A percentile compares a stretch with the other conserved stretches of the same genome.
These are phyloP conservation scores for Penicillium diatomitis DNA, from an alignment of 495 filamentous ascomycete genomes.

Conservation along the genomic window DNA sequence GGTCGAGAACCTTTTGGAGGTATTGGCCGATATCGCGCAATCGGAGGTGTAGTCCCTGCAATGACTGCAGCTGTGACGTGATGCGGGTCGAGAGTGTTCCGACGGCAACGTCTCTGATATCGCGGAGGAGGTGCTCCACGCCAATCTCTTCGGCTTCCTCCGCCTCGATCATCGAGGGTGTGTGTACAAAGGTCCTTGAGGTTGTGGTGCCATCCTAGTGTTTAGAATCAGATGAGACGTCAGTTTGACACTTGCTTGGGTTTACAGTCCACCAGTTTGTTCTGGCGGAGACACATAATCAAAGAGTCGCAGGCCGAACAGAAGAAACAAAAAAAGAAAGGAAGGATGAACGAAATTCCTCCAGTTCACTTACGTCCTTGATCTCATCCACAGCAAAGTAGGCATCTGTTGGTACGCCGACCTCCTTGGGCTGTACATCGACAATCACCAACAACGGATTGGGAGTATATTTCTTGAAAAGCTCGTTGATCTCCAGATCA, in stretches of 20 bases:
- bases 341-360: too few species aligned
- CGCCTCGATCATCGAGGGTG: constrained; percentile 97
- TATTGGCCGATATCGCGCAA: constrained; percentile 93
- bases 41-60: constrained; percentile 92
- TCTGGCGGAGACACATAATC: too few species aligned
- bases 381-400: constrained; percentile 99
- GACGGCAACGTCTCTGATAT: constrained; percentile 95
- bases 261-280: too few species aligned
- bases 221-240: neutral
- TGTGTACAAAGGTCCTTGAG: constrained; percentile 95
- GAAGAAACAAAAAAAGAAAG: too few species aligned
- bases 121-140: constrained; percentile 93
- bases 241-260: neutral
- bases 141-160: constrained; percentile 99
- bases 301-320: too few species aligned
- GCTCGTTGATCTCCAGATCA: constrained; percentile 98
- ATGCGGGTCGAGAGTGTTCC: constrained; percentile 97
- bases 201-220: constrained; percentile 91
- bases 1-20: constrained; percentile 89
- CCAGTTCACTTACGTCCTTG: constrained; percentile 74
- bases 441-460: constrained; percentile 96
- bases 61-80: constrained; percentile 92
- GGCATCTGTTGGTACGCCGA: constrained; percentile 95
- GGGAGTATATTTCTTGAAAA: constrained; percentile 98
- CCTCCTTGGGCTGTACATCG: constrained; percentile 96